Percentiles rank a stretch among this genome's conserved stretches.
These are phyloP conservation scores for Chrysosporium queenslandicum DNA, from an alignment of 2,329 filamentous ascomycete species.

Conservation along the genomic window DNA sequence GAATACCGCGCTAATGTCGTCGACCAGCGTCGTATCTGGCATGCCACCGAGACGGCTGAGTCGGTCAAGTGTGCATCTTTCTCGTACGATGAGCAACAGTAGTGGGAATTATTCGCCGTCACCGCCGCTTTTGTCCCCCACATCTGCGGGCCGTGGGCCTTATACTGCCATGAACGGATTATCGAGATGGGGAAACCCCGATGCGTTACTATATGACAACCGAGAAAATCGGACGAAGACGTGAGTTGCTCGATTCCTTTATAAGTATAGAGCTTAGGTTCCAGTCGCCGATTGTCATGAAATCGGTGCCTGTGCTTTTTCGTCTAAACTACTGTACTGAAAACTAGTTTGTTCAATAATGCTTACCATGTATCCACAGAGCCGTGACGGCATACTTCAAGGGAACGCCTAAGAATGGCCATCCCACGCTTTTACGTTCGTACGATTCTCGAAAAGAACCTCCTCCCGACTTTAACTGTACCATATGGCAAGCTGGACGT, in stretches of 20 bases:
- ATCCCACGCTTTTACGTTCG: conserved; percentile 69
- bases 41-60: conserved; percentile 55
- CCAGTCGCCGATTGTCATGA: neutral
- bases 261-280: neutral
- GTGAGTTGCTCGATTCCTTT: conserved; percentile 44
- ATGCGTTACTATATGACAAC: conserved; percentile 78
- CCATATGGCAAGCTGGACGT: conserved; percentile 91
- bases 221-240: conserved; percentile 81
- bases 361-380: conserved; percentile 39
- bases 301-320: neutral
- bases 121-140: conserved; percentile 38
- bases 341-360: neutral
- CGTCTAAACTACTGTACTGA: neutral
- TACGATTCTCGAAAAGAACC: conserved; percentile 93
- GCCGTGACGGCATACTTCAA: conserved; percentile 86
- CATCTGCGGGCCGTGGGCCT: conserved; percentile 21
- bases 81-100: conserved; percentile 51
- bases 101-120: conserved; percentile 33
- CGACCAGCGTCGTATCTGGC: neutral
- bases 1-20: conserved; percentile 1
- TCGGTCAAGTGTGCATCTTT: conserved; percentile 73
- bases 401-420: conserved; percentile 59
- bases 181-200: conserved; percentile 62
- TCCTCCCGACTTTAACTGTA: conserved; percentile 82
- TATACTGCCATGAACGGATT: conserved; percentile 13